Evolutionary conservation across 495 filamentous ascomycete genomes (phyloP), one percentile per base, ranked within the genome.

Genomic region (Tuber microsphaerosporum): DNA sequence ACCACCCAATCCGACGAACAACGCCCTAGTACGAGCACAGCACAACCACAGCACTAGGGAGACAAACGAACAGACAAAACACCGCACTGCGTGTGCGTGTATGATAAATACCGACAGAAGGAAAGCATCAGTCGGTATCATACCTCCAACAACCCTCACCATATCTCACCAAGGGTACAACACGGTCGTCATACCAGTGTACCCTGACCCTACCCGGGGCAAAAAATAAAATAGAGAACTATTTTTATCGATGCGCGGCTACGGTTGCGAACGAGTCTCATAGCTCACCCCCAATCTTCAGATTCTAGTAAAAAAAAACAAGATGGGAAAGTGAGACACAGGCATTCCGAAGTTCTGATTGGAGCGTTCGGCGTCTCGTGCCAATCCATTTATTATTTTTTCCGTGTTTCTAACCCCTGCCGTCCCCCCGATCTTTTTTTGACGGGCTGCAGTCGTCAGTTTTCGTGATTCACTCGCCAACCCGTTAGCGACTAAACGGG

Each of bases 221-320:
- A 9, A 10, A 56, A 56, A 56, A n/a, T 48, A 65, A 26, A 10
- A 61, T 1, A 61, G 10, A 26, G 2, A 10, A 14, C 56, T 65
- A 65, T 65, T 65, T 34, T 65, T 31, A 34, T 65, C 56, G n/a
- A 17, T 65, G 56, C 56, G 56, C 56, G 56, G 56, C 56, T 61
- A 61, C n/a, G 8, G 1, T 8, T 12, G 31, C 37, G 37, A 39
- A 4, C 37, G 37, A 39, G 37, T 39, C 1, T 4, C 37, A 41
- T 41, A 41, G 39, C 37, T 39, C 39, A 41, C 39, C 39, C 39
- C 39, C 39, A 41, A 41, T 41, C 4, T 41, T 41, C 2, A 41
- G 39, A 2, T 1, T 41, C 39, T 41, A 3, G 39, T 41, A 41
- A 41, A 41, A 41, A 41, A 41, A 6, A 41, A 41, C 0, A 48